Base-by-base conservation (phyloP, 176 grass and related monocot genomes). In the Rhipidocladum racemiflorum region DNA sequence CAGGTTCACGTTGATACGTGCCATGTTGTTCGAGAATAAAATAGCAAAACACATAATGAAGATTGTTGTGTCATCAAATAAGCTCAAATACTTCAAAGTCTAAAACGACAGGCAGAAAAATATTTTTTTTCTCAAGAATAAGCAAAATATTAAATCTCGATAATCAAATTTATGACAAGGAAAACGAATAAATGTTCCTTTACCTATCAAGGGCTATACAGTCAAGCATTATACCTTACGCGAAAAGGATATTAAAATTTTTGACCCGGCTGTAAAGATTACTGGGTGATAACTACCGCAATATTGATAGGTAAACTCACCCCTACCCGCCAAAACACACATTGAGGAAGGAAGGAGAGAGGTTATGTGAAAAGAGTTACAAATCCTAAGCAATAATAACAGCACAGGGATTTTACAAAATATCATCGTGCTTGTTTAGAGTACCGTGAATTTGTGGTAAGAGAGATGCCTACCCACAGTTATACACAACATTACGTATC, bases 401-500 rank as follows among this genome's bases (percentile, higher is more conserved):
- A 78, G 46, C 44, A 70, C 1, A 7, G 30, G 29, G 1, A 4
- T 61, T 81, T 32, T 45, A 78, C n/a, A 78, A 78, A 85, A 65
- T 24, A 81, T 63, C 59, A 28, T 46, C 65, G 28, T 82, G 71
- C 25, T 68, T 78, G 59, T 28, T 68, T 85, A 61, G 15, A 70
- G 51, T 43, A 57, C 56, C 7, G 50, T 7, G 21, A 74, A 49
- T 2, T 32, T 64, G 60, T 61, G 81, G 70, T 80, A 89, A 88
- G 38, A 94, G 45, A 77, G 39, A 83, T 93, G 78, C 97, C 24
- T 93, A 99, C 97, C 89, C 91, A 76, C 97, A 95, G 72, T 89
- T 91, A 78, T 95, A 96, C 25, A 99, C 83, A 65, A 91, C 93
- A 88, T 96, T 99, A 78, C 63, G 92, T 69, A 99, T 91, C 76